phyloP scores from a whole-genome alignment of 768 basidiomycete genomes.

The Mycena sanguinolenta region DNA sequence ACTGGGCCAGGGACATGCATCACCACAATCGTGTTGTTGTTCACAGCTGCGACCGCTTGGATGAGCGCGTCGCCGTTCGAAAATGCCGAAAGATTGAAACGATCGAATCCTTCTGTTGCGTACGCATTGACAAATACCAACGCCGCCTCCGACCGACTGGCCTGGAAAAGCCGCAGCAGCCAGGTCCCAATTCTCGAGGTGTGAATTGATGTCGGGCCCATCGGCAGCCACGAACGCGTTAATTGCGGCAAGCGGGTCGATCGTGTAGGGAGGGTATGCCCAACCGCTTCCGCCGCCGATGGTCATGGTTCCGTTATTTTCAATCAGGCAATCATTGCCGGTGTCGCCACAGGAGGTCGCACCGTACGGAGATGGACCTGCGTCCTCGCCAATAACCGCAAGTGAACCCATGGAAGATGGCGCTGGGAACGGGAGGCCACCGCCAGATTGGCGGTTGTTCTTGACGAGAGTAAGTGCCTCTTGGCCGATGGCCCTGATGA shows the following conservation, averaged over 20 bases:
- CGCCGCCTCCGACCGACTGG: conserved; percentile 22
- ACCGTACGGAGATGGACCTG: conserved; percentile 19
- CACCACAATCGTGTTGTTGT: conserved; percentile 27
- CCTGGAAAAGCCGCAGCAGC: conserved; percentile 20
- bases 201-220: conserved; percentile 26
- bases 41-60: conserved; percentile 22
- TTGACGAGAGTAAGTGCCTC: conserved; percentile 28
- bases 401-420: conserved; percentile 17
- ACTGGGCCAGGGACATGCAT: conserved; percentile 25
- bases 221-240: conserved; percentile 18
- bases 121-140: conserved; percentile 25
- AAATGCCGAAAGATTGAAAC: conserved; percentile 17
- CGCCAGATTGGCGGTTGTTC: conserved; percentile 19
- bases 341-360: conserved; percentile 24
- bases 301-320: conserved; percentile 28
- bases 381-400: conserved; percentile 28
- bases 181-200: conserved; percentile 29
- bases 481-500: conserved; percentile 24
- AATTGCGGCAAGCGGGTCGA: conserved; percentile 28
- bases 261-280: conserved; percentile 28
- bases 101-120: conserved; percentile 18
- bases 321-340: conserved; percentile 10
- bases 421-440: conserved; percentile 16
- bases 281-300: conserved; percentile 26
- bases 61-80: conserved; percentile 29